Percentiles rank a stretch among this genome's conserved stretches.
These are phyloP conservation scores for Cucurbita moschata DNA, from an alignment of 306 rosid genomes.

Conservation along the genomic window DNA sequence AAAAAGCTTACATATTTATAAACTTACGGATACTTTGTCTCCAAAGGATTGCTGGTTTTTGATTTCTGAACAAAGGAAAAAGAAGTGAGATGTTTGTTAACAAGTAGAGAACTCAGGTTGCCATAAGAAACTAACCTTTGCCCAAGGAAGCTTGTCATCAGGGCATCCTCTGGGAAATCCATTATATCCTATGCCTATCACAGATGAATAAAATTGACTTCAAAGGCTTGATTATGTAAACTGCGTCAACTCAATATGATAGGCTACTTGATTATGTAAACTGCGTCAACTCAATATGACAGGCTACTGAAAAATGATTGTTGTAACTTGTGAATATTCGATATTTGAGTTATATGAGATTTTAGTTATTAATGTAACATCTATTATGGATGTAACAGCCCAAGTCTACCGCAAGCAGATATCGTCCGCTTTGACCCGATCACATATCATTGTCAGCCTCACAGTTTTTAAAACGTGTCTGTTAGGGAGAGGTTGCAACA, in stretches of 20 bases:
- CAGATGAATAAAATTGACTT: not conserved
- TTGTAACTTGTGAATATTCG: too few relatives aligned
- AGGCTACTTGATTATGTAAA: not conserved
- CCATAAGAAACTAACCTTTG: constrained; percentile 48
- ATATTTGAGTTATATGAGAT: too few relatives aligned
- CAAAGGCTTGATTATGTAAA: not conserved
- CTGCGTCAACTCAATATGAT: not conserved
- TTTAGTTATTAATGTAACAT: too few relatives aligned
- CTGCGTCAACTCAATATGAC: not conserved
- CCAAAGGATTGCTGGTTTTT: constrained; percentile 63
- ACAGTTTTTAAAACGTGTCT: too few relatives aligned
- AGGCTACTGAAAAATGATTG: too few relatives aligned
- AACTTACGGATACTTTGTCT: constrained; percentile 89
- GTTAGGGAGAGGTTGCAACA: too few relatives aligned
- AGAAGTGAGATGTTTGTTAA: not conserved
- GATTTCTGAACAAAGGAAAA: constrained; percentile 45
- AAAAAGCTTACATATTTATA: not conserved
- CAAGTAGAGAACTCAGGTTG: not conserved
- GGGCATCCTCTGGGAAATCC: constrained; percentile 96
- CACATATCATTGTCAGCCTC: too few relatives aligned
- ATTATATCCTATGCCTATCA: constrained; percentile 78
- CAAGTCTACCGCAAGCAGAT: too few relatives aligned
- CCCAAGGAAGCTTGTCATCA: constrained; percentile 91
- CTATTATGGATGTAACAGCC: too few relatives aligned
- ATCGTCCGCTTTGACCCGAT: too few relatives aligned